phyloP scores from a whole-genome alignment of 805 yeast genomes.

The Metschnikowia borealis region DNA sequence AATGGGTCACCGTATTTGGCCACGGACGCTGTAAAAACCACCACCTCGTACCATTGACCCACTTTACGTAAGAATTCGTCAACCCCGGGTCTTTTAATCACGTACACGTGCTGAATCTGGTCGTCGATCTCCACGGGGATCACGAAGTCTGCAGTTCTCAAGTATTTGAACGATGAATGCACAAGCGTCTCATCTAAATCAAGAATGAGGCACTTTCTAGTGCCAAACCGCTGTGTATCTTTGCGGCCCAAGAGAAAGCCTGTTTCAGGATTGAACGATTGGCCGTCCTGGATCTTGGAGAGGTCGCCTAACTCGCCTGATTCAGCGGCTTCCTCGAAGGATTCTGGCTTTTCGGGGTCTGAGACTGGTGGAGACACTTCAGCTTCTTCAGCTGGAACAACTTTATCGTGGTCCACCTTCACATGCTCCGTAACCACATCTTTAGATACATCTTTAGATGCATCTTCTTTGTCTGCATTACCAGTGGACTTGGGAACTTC shows the following conservation, averaged over 20 bases:
- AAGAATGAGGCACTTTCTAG: constrained; percentile 80
- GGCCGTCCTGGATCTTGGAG: constrained; percentile 66
- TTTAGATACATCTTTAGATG: too few species aligned
- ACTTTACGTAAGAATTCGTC: constrained; percentile 84
- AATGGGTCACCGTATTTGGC: constrained; percentile 95
- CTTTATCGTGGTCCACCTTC: neutral
- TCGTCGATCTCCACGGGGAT: constrained; percentile 96
- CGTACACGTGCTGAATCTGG: constrained; percentile 90
- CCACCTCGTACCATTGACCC: constrained; percentile 87
- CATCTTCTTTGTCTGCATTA: too few species aligned
- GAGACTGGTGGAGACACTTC: neutral
- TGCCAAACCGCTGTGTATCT: constrained; percentile 41
- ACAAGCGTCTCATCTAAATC: constrained; percentile 96
- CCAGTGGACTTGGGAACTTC: too few species aligned
- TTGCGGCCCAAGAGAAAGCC: constrained; percentile 64
- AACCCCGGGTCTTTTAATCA: constrained; percentile 96
- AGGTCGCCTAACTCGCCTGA: constrained; percentile 36
- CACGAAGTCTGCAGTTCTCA: constrained; percentile 91
- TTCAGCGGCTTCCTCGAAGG: neutral
- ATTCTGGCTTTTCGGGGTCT: neutral
- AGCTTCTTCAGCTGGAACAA: neutral
- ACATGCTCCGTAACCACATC: constrained; percentile 1
- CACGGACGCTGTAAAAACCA: constrained; percentile 95
- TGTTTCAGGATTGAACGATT: constrained; percentile 56
- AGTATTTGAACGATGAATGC: constrained; percentile 88